Evolutionary conservation across 306 rosid species (phyloP).

Genomic region (Rosa lucieae): DNA sequence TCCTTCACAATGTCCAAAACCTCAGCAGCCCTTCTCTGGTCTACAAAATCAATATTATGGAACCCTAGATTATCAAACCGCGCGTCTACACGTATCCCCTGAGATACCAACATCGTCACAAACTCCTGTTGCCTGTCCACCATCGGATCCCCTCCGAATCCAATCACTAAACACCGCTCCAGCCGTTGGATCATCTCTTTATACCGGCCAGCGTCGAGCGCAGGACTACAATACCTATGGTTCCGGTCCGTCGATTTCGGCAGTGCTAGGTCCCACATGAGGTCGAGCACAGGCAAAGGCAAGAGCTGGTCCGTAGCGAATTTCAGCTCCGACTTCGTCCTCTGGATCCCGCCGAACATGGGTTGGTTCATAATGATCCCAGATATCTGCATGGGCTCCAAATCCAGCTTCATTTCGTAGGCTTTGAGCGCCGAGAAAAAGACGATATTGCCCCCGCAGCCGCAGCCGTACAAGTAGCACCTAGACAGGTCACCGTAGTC

Average conservation of each 20-base stretch:
- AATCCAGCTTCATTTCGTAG: not conserved
- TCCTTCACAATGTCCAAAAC: slow-evolving; percentile 46
- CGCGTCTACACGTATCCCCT: slow-evolving; percentile 61
- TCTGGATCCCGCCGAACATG: slow-evolving; percentile 56
- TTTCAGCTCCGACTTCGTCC: slow-evolving; percentile 53
- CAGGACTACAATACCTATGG: slow-evolving; percentile 69
- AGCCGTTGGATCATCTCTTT: slow-evolving; percentile 25
- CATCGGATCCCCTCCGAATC: slow-evolving; percentile 63
- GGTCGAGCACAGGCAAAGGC: slow-evolving; percentile 65
- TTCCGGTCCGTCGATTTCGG: slow-evolving; percentile 49
- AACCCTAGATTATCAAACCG: slow-evolving; percentile 59
- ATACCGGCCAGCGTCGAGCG: slow-evolving; percentile 41
- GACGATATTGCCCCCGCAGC: slow-evolving; percentile 55
- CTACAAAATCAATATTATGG: slow-evolving; percentile 59
- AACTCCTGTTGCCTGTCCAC: slow-evolving; percentile 58
- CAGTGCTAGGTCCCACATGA: slow-evolving; percentile 56
- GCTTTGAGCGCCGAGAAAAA: slow-evolving; percentile 33
- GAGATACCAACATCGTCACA: slow-evolving; percentile 50
- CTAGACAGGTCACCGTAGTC: slow-evolving; percentile 64
- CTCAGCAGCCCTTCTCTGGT: slow-evolving; percentile 34
- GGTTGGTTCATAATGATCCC: slow-evolving; percentile 77
- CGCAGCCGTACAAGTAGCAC: slow-evolving; percentile 55
- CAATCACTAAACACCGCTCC: slow-evolving; percentile 50
- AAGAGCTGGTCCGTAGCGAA: slow-evolving; percentile 49
- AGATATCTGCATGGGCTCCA: slow-evolving; percentile 44